These are phyloP conservation scores for Haplosporangium sp. DNA, from an alignment of 371 early-diverging fungal genomes.

Conservation along the genomic window DNA sequence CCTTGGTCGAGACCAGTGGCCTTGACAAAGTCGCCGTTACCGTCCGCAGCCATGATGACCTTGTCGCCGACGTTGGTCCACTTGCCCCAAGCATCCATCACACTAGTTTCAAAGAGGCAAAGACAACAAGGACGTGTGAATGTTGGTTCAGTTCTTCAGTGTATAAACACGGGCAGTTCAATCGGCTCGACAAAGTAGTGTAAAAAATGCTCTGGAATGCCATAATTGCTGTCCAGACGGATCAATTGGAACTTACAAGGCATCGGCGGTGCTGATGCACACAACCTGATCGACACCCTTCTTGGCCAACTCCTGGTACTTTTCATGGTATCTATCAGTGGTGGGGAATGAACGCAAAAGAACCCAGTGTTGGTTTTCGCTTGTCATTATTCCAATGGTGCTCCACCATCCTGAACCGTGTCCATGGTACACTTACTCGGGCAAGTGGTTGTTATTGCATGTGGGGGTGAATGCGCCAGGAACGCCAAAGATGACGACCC, in stretches of 20 bases:
- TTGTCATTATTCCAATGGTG: no score
- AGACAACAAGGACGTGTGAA: neutral
- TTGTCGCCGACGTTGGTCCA: conserved; percentile 60
- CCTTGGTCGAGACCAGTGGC: conserved; percentile 74
- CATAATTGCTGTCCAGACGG: conserved; percentile 55
- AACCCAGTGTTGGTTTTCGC: no score
- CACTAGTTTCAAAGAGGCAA: conserved; percentile 32
- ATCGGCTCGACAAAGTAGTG: neutral
- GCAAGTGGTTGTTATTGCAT: conserved; percentile 83
- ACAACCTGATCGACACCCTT: conserved; percentile 79
- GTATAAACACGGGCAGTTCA: neutral
- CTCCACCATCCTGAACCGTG: no score
- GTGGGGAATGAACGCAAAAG: no score
- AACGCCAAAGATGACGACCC: conserved; percentile 83
- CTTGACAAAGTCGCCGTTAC: conserved; percentile 70
- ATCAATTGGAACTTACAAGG: conserved; percentile 79
- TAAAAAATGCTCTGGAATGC: no score
- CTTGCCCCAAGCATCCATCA: conserved; percentile 85
- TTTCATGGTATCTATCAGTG: conserved; percentile 55
- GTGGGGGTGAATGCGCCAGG: conserved; percentile 86
- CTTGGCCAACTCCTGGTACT: conserved; percentile 67
- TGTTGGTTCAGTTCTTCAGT: neutral
- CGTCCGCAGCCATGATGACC: conserved; percentile 78
- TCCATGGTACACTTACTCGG: no score
- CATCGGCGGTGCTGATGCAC: conserved; percentile 75